Evolutionary conservation across 169 alveolate species (phyloP).

Genomic region (Hepatocystis sp.): DNA sequence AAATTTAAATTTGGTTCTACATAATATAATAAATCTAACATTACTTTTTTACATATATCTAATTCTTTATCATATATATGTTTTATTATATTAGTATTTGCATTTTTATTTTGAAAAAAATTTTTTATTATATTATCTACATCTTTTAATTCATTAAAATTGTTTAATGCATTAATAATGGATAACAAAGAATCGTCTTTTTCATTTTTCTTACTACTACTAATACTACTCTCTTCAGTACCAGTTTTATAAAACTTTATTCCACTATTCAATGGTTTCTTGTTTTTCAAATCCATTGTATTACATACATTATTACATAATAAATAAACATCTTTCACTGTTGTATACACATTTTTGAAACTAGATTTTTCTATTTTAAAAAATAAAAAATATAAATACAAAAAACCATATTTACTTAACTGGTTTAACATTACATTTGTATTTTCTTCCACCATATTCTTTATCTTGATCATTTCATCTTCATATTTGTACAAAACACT

Average conservation of each 20-base stretch:
- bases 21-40: conserved; percentile 52
- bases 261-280: too few species aligned
- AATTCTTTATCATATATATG: conserved; percentile 63
- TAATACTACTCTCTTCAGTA: too few species aligned
- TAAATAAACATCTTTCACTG: conserved; percentile 1
- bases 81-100: conserved; percentile 37
- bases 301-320: conserved; percentile 32
- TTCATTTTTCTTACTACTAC: too few species aligned
- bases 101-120: conserved; percentile 25
- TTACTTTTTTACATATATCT: conserved; percentile 63
- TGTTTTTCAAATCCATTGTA: too few species aligned
- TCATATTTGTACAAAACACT: conserved; percentile 19
- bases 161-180: conserved; percentile 13
- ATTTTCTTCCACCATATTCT: conserved; percentile 14
- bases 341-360: conserved; percentile 13
- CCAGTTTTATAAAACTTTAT: too few species aligned
- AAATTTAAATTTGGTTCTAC: conserved; percentile 56
- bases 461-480: conserved; percentile 17
- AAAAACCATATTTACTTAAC: conserved; percentile 68
- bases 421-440: conserved; percentile 6
- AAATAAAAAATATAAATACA: conserved; percentile 55
- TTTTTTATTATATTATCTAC: conserved; percentile 35
- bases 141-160: conserved; percentile 42
- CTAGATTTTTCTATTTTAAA: conserved; percentile 57
- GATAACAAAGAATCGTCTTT: background rate